These are phyloP conservation scores for Pleurozium schreberi DNA, from an alignment of 225 moss, liverwort and hornwort genomes.

Conservation along the genomic window DNA sequence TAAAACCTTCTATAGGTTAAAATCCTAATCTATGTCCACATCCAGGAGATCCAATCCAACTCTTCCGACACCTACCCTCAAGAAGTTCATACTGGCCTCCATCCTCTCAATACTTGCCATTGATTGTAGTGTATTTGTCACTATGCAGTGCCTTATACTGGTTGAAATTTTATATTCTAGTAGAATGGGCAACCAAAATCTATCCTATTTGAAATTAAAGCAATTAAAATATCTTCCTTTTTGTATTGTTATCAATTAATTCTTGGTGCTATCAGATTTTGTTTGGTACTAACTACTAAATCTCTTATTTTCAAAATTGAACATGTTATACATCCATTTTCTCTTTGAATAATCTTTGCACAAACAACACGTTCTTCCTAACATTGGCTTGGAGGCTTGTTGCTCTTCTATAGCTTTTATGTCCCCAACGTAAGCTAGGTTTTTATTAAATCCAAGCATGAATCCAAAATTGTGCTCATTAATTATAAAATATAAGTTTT, in stretches of 20 bases:
- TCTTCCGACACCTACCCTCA: rapidly evolving
- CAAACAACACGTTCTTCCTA: background rate
- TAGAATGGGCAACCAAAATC: background rate
- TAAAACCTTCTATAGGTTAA: background rate
- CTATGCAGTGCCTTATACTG: rapidly evolving
- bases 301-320: background rate
- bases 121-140: background rate
- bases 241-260: background rate
- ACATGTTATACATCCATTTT: background rate
- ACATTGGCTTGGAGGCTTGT: background rate
- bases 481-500: no score
- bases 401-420: rapidly evolving
- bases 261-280: no score
- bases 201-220: background rate
- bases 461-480: no score
- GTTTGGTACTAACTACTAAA: background rate
- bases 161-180: background rate
- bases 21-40: background rate
- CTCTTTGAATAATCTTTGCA: background rate
- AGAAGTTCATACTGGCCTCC: no score
- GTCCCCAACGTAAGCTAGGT: no score
- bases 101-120: no score
- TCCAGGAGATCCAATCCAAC: background rate
- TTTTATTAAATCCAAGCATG: no score
- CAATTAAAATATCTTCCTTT: background rate